Base-by-base conservation (phyloP, 768 basidiomycete species). In the Russula sp. region DNA sequence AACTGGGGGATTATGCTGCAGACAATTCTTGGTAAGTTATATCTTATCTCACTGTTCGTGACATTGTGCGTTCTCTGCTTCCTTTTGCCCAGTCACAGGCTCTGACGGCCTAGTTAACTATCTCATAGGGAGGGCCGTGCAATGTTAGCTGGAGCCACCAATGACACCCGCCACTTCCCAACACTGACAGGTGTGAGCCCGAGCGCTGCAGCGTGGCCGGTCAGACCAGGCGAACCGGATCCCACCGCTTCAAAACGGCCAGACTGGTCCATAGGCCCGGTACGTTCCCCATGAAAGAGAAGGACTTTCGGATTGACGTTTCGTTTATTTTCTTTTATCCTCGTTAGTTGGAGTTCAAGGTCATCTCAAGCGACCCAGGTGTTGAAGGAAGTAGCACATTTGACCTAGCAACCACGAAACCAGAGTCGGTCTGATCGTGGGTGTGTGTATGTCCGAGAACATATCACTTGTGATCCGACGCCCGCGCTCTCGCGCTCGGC, bases 11-110 rank as follows among this genome's bases (percentile, higher is more conserved):
- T 72, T 26, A 67, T 69, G 57, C 68, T 73, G 44, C 72, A 73
- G 52, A 56, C 65, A 4, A 61, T 74, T 13, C 64, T 74, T 3
- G 73, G 73, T 2, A 74, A 74, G 58, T 62, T 74, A 44, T 74
- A 74, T 60, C 69, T 72, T 0, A 72, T 74, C 24, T 74, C 73
- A 1, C 64, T 74, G 1, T 72, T 74, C 16, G 71, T 69, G 22
- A 72, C 71, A 11, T 53, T 74, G 73, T 73, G 54, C 42, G 72
- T 65, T 49, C 24, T 52, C 30, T 30, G 16, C 9, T 32, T 5
- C 2, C 8, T 16, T 48, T 40, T 4, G 2, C 8, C 18, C 8
- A n/a, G 6, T 48, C 1, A 49, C 14, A n/a, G 26, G 42, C 24
- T 36, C 2, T 22, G 24, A 32, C 8, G 7, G 44, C 20, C 7